These are phyloP conservation scores for Microbotryum violaceum DNA, from an alignment of 1,284 basidiomycete genomes.

Conservation along the genomic window DNA sequence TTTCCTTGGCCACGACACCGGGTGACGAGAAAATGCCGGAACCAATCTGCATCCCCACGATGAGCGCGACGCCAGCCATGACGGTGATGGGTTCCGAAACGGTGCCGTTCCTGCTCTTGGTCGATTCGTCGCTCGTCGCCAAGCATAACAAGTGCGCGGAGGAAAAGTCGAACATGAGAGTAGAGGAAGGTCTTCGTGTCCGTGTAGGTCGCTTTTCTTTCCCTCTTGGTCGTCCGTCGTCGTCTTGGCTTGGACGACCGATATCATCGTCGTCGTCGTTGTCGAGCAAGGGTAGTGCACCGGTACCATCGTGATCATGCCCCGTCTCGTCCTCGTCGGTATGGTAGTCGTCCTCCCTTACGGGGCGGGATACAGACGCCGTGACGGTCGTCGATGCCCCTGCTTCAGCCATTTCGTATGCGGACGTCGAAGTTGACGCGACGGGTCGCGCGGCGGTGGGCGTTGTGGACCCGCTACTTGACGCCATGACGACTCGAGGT, in stretches of 20 bases:
- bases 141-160: conserved; percentile 6
- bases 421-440: too few relatives aligned
- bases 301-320: not conserved
- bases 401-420: too few relatives aligned
- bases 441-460: too few relatives aligned
- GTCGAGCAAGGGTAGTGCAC: conserved; percentile 9
- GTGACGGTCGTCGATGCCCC: too few relatives aligned
- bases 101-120: not conserved
- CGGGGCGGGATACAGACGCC: too few relatives aligned
- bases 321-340: too few relatives aligned
- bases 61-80: conserved; percentile 14
- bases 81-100: conserved; percentile 16
- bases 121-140: conserved; percentile 3
- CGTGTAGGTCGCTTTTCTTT: not conserved
- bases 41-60: conserved; percentile 26
- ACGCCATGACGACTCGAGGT: too few relatives aligned
- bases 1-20: conserved; percentile 64
- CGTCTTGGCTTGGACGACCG: not conserved
- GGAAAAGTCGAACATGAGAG: conserved; percentile 16
- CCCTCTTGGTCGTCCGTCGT: not conserved
- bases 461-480: too few relatives aligned
- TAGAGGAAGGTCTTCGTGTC: conserved; percentile 1
- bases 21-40: conserved; percentile 91
- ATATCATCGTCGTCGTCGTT: conserved; percentile 6
- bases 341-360: too few relatives aligned